phyloP scores from a whole-genome alignment of 129 eudicot genomes.

The Dittrichia graveolens region DNA sequence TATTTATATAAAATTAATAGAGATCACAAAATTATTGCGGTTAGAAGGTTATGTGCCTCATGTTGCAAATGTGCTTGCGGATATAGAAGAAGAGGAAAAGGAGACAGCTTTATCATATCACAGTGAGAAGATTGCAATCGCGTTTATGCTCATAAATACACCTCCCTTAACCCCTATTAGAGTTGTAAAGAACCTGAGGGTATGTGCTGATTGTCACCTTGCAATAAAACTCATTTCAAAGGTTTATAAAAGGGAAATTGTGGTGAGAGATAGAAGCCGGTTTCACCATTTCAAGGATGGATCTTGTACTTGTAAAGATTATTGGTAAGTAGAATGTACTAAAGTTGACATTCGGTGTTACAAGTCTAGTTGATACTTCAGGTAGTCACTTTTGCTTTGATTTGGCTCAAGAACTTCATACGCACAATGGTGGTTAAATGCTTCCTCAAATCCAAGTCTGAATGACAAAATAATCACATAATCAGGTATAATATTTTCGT shows the following conservation, averaged over 20 bases:
- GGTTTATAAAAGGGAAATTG: constrained; percentile 76
- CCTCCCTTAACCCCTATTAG: constrained; percentile 60
- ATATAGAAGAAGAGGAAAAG: constrained; percentile 93
- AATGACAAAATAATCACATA: too few relatives aligned
- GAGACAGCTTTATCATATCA: constrained; percentile 88
- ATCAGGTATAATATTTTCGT: too few relatives aligned
- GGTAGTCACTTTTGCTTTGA: too few relatives aligned
- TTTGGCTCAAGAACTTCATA: too few relatives aligned
- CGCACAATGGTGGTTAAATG: too few relatives aligned
- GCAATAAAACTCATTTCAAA: constrained; percentile 75
- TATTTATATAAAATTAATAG: constrained; percentile 64
- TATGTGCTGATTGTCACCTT: constrained; percentile 81
- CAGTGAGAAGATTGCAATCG: constrained; percentile 95
- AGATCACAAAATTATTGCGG: constrained; percentile 64
- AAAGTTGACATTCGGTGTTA: constrained; percentile 13
- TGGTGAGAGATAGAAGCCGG: constrained; percentile 87
- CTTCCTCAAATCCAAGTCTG: too few relatives aligned
- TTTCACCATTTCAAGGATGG: constrained; percentile 82
- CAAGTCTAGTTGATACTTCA: not conserved
- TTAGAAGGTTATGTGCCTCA: constrained; percentile 83
- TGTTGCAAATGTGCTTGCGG: constrained; percentile 75
- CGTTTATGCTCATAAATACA: constrained; percentile 79
- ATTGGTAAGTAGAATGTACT: constrained; percentile 47
- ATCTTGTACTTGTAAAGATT: constrained; percentile 69
- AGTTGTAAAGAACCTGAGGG: constrained; percentile 83